Conservation (phyloP, 1,284 basidiomycete genomes). For the Leccinum ponderosum region DNA sequence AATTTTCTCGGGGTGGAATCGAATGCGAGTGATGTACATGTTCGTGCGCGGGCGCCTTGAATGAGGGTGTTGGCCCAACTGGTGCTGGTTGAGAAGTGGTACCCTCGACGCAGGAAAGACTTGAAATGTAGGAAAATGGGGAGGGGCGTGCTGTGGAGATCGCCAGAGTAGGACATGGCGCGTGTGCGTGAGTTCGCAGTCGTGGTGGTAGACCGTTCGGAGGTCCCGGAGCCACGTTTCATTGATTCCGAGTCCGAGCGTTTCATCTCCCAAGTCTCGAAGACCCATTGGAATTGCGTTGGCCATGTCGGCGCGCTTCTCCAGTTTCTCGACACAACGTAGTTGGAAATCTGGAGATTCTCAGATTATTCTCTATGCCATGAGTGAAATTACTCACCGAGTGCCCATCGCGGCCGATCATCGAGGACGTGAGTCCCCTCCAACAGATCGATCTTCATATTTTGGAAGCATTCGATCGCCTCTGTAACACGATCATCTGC, state of each 20-base stretch:
- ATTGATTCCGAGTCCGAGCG: background rate
- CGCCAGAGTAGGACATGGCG: slow-evolving; percentile 29
- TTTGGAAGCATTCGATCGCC: too few relatives aligned
- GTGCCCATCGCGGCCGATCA: too few relatives aligned
- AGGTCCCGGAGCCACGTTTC: background rate
- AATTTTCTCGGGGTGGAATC: slow-evolving; percentile 78
- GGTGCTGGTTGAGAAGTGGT: slow-evolving; percentile 8
- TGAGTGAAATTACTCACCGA: too few relatives aligned
- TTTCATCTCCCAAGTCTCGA: background rate
- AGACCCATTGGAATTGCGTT: too few relatives aligned
- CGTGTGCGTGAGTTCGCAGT: too few relatives aligned
- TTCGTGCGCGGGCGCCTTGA: slow-evolving; percentile 39
- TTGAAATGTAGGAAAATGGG: slow-evolving; percentile 22
- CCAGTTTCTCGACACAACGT: too few relatives aligned
- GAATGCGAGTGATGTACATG: slow-evolving; percentile 53
- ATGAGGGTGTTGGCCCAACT: slow-evolving; percentile 12
- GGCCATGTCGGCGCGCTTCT: too few relatives aligned
- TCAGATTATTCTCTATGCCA: too few relatives aligned
- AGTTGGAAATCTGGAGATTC: too few relatives aligned
- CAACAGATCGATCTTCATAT: too few relatives aligned
- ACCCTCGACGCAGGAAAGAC: slow-evolving; percentile 13
- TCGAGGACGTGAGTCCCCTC: too few relatives aligned
- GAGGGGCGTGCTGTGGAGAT: slow-evolving; percentile 8
- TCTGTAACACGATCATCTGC: too few relatives aligned
- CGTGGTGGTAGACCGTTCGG: background rate